Base-by-base conservation (phyloP, 345 rosid genomes). In the Stellera chamaejasme region DNA sequence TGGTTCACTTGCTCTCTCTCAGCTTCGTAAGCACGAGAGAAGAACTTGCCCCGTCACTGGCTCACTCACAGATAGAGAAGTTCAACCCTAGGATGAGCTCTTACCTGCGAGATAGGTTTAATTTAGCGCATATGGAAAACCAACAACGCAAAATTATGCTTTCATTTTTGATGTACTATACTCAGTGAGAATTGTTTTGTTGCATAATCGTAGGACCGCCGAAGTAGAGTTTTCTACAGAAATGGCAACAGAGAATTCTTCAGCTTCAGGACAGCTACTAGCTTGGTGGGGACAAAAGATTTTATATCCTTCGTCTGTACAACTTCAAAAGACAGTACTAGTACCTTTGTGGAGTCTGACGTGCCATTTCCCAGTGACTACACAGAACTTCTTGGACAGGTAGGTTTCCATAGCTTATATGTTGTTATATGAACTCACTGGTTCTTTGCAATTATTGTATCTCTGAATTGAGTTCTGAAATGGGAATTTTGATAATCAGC, bases 351-450 rank as follows among this genome's bases (percentile, higher is more conserved):
- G 54, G 80, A 74, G 50, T 26, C 32, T n/a, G 82, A 87, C 55
- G 68, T 74, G 48, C 83, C 82, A 0, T 88, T 91, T 52, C 98
- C 98, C 26, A 14, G 39, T 55, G 83, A 85, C 61, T 91, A 91
- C 47, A 46, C 60, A 1, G 88, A 83, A 64, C 88, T 91, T 55
- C 79, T 91, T 63, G 67, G 66, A 49, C 98, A 88, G 75, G 98
- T 91, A 76, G 61, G 78, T 42, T 51, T 8, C 39, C 39, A 32
- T 32, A 32, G 39, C 39, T 5, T 32, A 32, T 32, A 32, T 32
- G 39, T 32, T 32, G 39, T 5, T 32, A 32, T 32, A 19, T 19
- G 23, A 19, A 19, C 23, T 19, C 23, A 19, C 1, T 19, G 23
- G 23, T 19, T 19, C 23, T 19, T 19, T 19, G 23, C 23, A 19